These are phyloP conservation scores for Isabelozyma heimii DNA, from an alignment of 805 yeast species.

Conservation along the genomic window DNA sequence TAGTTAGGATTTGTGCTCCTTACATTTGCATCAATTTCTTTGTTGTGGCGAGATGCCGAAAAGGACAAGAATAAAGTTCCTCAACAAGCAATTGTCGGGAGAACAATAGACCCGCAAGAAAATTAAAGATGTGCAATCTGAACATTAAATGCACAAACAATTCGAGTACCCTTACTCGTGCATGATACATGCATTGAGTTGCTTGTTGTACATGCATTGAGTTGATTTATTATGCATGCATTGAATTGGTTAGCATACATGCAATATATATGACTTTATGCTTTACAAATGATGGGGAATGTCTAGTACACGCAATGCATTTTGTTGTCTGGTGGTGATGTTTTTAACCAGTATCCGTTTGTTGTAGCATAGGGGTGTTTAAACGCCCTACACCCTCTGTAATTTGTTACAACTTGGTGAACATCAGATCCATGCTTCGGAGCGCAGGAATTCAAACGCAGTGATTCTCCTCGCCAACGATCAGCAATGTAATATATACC, in stretches of 20 bases:
- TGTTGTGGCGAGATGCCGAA: background rate
- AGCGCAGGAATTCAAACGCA: background rate
- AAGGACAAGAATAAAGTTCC: background rate
- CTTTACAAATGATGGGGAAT: too few species aligned
- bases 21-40: background rate
- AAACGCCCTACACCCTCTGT: too few species aligned
- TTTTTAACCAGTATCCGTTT: too few species aligned
- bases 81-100: background rate
- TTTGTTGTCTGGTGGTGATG: too few species aligned
- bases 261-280: too few species aligned
- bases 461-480: background rate
- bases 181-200: background rate
- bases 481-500: background rate
- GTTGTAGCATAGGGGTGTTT: too few species aligned
- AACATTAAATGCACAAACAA: background rate
- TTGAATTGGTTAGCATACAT: background rate
- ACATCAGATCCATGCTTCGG: background rate
- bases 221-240: background rate
- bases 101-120: background rate
- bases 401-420: background rate
- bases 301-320: too few species aligned
- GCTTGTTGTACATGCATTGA: background rate
- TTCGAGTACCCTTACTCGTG: background rate
- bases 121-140: background rate
- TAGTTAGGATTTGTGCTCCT: background rate